A percentile compares a stretch with the other conserved stretches of the same genome.
Evolutionary conservation across 805 yeast species (phyloP).

Genomic region (Ogataea dorogensis): DNA sequence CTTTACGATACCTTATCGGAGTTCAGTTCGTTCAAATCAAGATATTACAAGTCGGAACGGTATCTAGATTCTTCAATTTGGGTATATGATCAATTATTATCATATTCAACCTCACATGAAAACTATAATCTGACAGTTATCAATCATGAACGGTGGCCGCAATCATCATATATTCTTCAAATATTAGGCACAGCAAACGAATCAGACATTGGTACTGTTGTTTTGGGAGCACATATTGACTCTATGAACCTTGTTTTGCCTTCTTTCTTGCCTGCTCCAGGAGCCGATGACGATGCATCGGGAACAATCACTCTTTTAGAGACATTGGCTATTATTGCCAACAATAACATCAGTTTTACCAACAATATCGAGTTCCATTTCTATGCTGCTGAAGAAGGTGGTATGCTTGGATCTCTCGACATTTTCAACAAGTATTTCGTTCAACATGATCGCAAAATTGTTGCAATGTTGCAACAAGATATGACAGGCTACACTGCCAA

Average conservation of each 20-base stretch:
- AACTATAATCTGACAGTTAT: constrained; percentile 17
- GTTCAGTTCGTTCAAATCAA: constrained; percentile 44
- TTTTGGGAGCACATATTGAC: constrained; percentile 87
- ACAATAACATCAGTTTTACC: constrained; percentile 25
- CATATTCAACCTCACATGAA: constrained; percentile 3
- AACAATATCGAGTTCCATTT: constrained; percentile 89
- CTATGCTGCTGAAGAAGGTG: constrained; percentile 94
- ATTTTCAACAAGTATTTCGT: constrained; percentile 54
- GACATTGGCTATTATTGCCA: constrained; percentile 40
- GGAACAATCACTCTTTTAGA: constrained; percentile 81
- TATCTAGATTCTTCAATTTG: constrained; percentile 74
- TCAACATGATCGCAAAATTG: constrained; percentile 48
- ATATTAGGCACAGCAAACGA: constrained; percentile 13
- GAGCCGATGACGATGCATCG: constrained; percentile 92
- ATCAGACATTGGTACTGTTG: constrained; percentile 44
- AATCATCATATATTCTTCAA: constrained; percentile 20
- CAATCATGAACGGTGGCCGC: constrained; percentile 20
- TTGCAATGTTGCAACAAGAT: constrained; percentile 91
- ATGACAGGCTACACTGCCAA: constrained; percentile 81
- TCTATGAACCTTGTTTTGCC: constrained; percentile 76
- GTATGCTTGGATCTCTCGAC: constrained; percentile 80
- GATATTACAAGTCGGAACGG: constrained; percentile 71
- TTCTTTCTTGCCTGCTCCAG: constrained; percentile 73
- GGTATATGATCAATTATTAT: constrained; percentile 43
- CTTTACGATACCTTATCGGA: constrained; percentile 12